Evolutionary conservation across 2,329 filamentous ascomycete genomes (phyloP).

Genomic region (Aotearoamyces nothofagi): DNA sequence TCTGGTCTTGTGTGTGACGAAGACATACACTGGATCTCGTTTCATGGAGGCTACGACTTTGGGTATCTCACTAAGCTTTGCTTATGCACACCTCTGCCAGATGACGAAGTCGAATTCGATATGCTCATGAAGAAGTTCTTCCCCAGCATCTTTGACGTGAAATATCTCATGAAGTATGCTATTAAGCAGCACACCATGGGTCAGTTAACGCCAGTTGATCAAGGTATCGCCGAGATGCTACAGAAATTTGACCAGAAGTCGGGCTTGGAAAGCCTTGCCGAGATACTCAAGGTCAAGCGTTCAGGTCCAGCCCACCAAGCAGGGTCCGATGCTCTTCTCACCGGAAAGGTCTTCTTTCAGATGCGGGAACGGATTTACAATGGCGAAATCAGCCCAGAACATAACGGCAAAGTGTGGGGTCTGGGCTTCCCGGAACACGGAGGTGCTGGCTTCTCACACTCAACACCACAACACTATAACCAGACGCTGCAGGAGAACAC

Average conservation of each 20-base stretch:
- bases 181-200: constrained; percentile 51
- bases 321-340: constrained; percentile 84
- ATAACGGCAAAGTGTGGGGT: constrained; percentile 85
- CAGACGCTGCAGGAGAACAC: constrained; percentile 26
- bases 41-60: constrained; percentile 97
- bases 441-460: constrained; percentile 24
- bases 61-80: constrained; percentile 93
- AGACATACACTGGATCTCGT: constrained; percentile 89
- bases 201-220: constrained; percentile 47
- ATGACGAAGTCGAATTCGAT: constrained; percentile 82
- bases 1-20: constrained; percentile 82
- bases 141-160: constrained; percentile 87
- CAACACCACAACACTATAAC: constrained; percentile 24
- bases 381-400: constrained; percentile 65
- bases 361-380: constrained; percentile 81
- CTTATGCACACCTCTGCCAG: constrained; percentile 66
- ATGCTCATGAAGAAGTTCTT: constrained; percentile 85
- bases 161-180: constrained; percentile 89
- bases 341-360: constrained; percentile 88
- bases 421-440: constrained; percentile 56
- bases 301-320: constrained; percentile 82
- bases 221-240: constrained; percentile 56
- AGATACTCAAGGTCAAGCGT: constrained; percentile 81
- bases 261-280: constrained; percentile 83
- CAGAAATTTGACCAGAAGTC: constrained; percentile 81